A percentile compares a stretch with the other conserved stretches of the same genome.
Conservation (phyloP, 768 basidiomycete genomes). For the Boletus rubropictus region DNA sequence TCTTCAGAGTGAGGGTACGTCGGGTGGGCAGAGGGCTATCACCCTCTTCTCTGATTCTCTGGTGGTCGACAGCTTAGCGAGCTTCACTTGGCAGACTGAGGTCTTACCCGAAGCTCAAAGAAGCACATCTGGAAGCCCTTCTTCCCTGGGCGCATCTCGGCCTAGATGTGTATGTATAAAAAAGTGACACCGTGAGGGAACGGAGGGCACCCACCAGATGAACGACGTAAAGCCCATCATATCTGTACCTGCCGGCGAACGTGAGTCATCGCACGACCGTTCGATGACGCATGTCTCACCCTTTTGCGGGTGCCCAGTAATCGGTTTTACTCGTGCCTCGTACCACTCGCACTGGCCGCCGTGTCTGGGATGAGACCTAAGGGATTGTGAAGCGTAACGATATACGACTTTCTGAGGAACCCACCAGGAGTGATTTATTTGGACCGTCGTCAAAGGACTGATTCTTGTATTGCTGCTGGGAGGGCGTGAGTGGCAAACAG, state of each 20-base stretch:
- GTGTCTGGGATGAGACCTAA: conserved; percentile 28
- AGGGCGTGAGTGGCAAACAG: not conserved
- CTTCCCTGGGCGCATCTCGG: conserved; percentile 14
- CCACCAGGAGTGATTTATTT: conserved; percentile 21
- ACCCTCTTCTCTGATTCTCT: conserved; percentile 25
- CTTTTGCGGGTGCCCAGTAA: conserved; percentile 17
- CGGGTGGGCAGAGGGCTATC: conserved; percentile 15
- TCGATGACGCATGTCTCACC: conserved; percentile 13
- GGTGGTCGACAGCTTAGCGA: not conserved
- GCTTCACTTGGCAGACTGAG: not conserved
- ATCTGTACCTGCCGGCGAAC: conserved; percentile 22
- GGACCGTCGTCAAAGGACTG: conserved; percentile 20
- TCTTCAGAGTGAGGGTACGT: conserved; percentile 14
- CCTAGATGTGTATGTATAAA: conserved; percentile 14
- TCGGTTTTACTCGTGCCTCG: conserved; percentile 25
- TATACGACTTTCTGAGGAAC: not conserved
- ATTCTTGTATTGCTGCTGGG: conserved; percentile 18
- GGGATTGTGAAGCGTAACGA: not conserved
- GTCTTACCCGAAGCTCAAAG: conserved; percentile 25
- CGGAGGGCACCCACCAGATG: conserved; percentile 13
- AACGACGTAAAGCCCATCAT: conserved; percentile 30
- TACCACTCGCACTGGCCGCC: conserved; percentile 34
- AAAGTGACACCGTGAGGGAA: not conserved
- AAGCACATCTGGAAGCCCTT: conserved; percentile 25
- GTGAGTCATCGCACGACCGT: not conserved